Percentiles rank a stretch among this genome's conserved stretches.
These are phyloP conservation scores for Botrytis pseudocinerea DNA, from an alignment of 2,329 filamentous ascomycete species.

Conservation along the genomic window DNA sequence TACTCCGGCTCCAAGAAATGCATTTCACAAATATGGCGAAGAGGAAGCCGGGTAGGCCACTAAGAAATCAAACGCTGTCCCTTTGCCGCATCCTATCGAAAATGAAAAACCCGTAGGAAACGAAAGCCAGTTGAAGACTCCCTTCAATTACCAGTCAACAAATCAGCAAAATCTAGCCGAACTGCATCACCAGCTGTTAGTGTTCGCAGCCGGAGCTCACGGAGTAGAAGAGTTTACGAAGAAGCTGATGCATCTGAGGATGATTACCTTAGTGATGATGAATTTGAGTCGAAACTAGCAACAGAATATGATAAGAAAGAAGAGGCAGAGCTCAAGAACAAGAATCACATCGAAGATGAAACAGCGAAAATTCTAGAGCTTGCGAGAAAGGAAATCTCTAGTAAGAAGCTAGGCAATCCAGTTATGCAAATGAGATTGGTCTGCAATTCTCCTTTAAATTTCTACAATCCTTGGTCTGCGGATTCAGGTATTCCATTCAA, in stretches of 20 bases:
- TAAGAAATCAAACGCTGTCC: slow-evolving; percentile 12
- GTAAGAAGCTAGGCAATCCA: slow-evolving; percentile 91
- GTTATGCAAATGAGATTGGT: slow-evolving; percentile 88
- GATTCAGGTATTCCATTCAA: slow-evolving; percentile 64
- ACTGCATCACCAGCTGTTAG: slow-evolving; percentile 66
- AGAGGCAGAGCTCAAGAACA: slow-evolving; percentile 53
- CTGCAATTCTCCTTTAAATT: slow-evolving; percentile 94
- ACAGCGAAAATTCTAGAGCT: slow-evolving; percentile 68
- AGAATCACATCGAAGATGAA: slow-evolving; percentile 55
- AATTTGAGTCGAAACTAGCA: slow-evolving; percentile 79
- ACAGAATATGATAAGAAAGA: slow-evolving; percentile 55
- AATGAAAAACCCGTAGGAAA: slow-evolving; percentile 50
- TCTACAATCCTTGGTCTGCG: slow-evolving; percentile 84
- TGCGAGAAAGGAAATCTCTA: slow-evolving; percentile 81
- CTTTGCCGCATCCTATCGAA: neutral
- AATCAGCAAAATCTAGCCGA: slow-evolving; percentile 74
- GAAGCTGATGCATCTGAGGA: slow-evolving; percentile 61
- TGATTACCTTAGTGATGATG: slow-evolving; percentile 71
- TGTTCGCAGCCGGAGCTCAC: slow-evolving; percentile 45
- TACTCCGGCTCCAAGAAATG: slow-evolving; percentile 43
- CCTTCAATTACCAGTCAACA: slow-evolving; percentile 51
- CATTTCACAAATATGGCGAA: slow-evolving; percentile 47
- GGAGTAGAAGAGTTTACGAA: slow-evolving; percentile 49
- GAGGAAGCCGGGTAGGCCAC: slow-evolving; percentile 12
- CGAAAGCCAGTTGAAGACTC: slow-evolving; percentile 51